These are phyloP conservation scores for Rhododendron ovatum DNA, from an alignment of 148 eudicot genomes.

Conservation along the genomic window DNA sequence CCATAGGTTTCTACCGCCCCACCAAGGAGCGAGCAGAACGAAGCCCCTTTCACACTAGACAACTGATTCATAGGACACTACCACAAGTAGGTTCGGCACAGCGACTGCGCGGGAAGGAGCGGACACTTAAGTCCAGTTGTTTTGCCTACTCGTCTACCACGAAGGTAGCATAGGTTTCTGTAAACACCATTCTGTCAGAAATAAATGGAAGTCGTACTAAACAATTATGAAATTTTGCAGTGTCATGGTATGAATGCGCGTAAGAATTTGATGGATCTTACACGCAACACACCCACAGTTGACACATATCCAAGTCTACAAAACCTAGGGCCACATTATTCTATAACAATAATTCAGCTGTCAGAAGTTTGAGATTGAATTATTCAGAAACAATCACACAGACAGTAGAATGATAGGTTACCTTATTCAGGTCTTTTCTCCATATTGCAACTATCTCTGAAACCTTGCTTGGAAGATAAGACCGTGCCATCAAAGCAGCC, in stretches of 20 bases:
- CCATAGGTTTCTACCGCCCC: neutral
- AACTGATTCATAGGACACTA: neutral
- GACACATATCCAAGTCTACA: neutral
- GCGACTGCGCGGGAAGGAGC: neutral
- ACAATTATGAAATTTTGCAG: neutral
- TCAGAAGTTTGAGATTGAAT: neutral
- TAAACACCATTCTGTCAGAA: neutral
- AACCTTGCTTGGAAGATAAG: slow-evolving; percentile 96
- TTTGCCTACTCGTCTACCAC: neutral
- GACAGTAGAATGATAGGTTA: slow-evolving; percentile 9
- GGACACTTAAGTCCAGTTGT: neutral
- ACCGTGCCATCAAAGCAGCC: slow-evolving; percentile 95
- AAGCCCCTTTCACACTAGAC: neutral
- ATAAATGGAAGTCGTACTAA: neutral
- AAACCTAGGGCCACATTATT: slow-evolving; percentile 5
- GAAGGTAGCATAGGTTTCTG: neutral
- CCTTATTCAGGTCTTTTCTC: slow-evolving; percentile 95
- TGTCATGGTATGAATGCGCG: neutral
- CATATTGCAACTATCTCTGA: slow-evolving; percentile 84
- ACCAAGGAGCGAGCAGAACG: neutral
- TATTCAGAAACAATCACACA: neutral
- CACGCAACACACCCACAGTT: neutral
- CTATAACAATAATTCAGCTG: neutral
- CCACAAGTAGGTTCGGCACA: neutral
- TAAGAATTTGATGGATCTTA: neutral